Evolutionary conservation across 352 stramenopile species (phyloP).

Genomic region (Globisporangium parvum): DNA sequence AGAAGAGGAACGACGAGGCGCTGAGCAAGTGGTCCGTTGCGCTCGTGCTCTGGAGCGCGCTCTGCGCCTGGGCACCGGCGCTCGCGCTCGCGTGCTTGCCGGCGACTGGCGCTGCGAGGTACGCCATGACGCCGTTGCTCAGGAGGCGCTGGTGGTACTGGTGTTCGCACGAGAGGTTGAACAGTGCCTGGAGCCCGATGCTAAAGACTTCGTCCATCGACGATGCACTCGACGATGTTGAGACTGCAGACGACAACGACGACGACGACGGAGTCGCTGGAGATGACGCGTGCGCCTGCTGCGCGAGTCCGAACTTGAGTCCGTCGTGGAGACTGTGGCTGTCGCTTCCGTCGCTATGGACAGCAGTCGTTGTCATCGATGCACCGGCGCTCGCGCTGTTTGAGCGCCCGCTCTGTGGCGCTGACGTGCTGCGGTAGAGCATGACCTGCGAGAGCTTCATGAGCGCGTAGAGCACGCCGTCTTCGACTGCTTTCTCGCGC

Average conservation of each 20-base stretch:
- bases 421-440: constrained; percentile 11
- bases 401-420: constrained; percentile 3
- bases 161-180: constrained; percentile 67
- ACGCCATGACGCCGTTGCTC: constrained; percentile 65
- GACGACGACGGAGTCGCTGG: background rate
- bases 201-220: constrained; percentile 58
- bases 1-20: constrained; percentile 12
- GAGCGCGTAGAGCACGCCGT: constrained; percentile 72
- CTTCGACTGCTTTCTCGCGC: constrained; percentile 53
- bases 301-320: background rate
- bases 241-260: background rate
- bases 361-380: background rate
- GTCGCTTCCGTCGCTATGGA: background rate
- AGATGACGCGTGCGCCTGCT: background rate
- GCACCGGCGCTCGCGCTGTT: background rate
- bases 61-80: background rate
- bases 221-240: background rate
- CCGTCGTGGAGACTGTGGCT: background rate
- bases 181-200: constrained; percentile 65
- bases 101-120: constrained; percentile 44
- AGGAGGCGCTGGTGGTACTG: constrained; percentile 68
- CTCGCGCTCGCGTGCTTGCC: constrained; percentile 17
- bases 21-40: constrained; percentile 4
- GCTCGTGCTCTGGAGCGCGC: background rate
- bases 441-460: constrained; percentile 77